Conservation (phyloP, 371 early-diverging fungal genomes). For the Dinochytrium kinnereticum region DNA sequence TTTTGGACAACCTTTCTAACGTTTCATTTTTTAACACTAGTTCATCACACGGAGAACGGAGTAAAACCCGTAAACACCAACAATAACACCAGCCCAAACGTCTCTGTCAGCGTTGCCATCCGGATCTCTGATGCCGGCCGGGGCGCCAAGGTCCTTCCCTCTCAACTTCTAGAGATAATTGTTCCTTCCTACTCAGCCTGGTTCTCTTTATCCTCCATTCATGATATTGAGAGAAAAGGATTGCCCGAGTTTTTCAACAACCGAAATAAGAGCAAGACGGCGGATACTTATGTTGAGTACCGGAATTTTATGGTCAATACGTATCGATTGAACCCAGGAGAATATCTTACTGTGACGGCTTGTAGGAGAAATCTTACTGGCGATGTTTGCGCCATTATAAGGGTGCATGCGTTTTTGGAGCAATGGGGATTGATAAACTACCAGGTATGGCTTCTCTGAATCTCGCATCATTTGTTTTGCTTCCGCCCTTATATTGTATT, state of each 20-base stretch:
- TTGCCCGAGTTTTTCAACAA: slow-evolving; percentile 96
- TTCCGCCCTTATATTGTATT: background rate
- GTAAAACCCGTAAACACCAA: background rate
- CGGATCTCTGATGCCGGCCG: background rate
- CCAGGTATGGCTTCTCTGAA: slow-evolving; percentile 66
- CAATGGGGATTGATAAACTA: slow-evolving; percentile 99
- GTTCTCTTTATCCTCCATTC: slow-evolving; percentile 85
- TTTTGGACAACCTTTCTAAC: too few species aligned
- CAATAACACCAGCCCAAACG: background rate
- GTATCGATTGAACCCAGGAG: slow-evolving; percentile 91
- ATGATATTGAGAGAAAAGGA: slow-evolving; percentile 86
- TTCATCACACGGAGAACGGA: too few species aligned
- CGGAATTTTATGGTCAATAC: slow-evolving; percentile 98
- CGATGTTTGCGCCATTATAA: slow-evolving; percentile 96
- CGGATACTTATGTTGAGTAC: slow-evolving; percentile 91
- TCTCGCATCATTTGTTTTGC: background rate
- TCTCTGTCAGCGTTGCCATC: background rate
- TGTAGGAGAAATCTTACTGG: slow-evolving; percentile 94
- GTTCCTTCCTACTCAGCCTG: slow-evolving; percentile 84
- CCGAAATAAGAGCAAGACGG: slow-evolving; percentile 90
- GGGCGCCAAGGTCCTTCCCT: slow-evolving; percentile 3
- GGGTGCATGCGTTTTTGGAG: slow-evolving; percentile 97
- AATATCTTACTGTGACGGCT: slow-evolving; percentile 96
- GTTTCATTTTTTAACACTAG: too few species aligned
- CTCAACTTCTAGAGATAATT: slow-evolving; percentile 46